A percentile compares a stretch with the other conserved stretches of the same genome.
These are phyloP conservation scores for Penicillium italicum DNA, from an alignment of 2,329 filamentous ascomycete genomes.

Conservation along the genomic window DNA sequence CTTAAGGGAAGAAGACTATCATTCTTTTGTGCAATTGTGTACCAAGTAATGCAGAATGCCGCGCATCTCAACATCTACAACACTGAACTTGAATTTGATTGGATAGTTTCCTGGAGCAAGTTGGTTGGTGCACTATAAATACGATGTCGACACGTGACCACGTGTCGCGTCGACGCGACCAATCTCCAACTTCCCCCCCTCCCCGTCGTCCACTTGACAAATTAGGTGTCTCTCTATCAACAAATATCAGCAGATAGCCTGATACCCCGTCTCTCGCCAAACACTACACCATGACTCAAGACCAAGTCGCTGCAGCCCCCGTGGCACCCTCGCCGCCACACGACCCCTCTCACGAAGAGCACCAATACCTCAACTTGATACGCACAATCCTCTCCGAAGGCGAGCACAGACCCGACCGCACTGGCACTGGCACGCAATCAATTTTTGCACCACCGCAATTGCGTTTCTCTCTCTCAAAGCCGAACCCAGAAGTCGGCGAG, in stretches of 20 bases:
- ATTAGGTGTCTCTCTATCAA: neutral
- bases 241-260: neutral
- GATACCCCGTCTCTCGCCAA: neutral
- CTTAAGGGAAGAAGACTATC: neutral
- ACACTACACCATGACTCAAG: constrained; percentile 20
- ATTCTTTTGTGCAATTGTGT: neutral
- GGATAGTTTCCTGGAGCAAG: neutral
- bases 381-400: constrained; percentile 76
- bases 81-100: neutral
- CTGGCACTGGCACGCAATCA: constrained; percentile 87
- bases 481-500: constrained; percentile 39
- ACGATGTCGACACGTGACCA: constrained; percentile 21
- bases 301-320: constrained; percentile 13
- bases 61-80: neutral
- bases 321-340: constrained; percentile 18
- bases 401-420: constrained; percentile 86
- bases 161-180: constrained; percentile 27
- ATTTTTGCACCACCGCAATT: constrained; percentile 84
- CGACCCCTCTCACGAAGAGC: constrained; percentile 67
- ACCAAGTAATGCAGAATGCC: neutral
- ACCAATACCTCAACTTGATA: constrained; percentile 90
- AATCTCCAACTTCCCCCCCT: neutral
- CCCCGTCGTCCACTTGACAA: neutral
- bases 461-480: constrained; percentile 74
- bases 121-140: neutral